A percentile compares a stretch with the other conserved stretches of the same genome.
Conservation (phyloP, 2,329 filamentous ascomycete genomes). For the Pyrenochaeta sp. region DNA sequence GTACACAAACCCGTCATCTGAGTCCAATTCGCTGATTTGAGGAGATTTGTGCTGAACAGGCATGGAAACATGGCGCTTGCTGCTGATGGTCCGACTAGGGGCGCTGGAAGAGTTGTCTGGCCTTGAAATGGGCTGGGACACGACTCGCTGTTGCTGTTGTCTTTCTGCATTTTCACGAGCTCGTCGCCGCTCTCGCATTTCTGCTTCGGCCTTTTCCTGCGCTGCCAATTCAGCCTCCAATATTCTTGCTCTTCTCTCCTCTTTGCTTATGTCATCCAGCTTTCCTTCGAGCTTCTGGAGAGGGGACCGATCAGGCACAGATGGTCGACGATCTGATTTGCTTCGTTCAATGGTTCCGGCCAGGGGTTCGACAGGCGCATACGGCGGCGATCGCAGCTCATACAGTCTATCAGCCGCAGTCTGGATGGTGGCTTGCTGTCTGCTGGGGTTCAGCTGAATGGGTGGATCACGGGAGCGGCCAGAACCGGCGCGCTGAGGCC, state of each 20-base stretch:
- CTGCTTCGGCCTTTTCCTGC: slow-evolving; percentile 65
- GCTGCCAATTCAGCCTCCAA: slow-evolving; percentile 80
- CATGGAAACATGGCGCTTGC: slow-evolving; percentile 44
- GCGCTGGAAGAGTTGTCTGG: slow-evolving; percentile 14
- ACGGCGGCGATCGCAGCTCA: slow-evolving; percentile 41
- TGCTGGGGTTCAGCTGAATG: slow-evolving; percentile 43
- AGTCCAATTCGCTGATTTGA: slow-evolving; percentile 34
- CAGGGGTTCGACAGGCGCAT: slow-evolving; percentile 37
- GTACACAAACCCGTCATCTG: slow-evolving; percentile 35
- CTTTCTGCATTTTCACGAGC: slow-evolving; percentile 39
- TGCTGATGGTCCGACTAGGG: slow-evolving; percentile 25
- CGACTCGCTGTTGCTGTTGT: slow-evolving; percentile 38
- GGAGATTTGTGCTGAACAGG: slow-evolving; percentile 34
- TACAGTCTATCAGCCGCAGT: slow-evolving; percentile 40
- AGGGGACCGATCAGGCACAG: slow-evolving; percentile 85
- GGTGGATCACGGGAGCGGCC: slow-evolving; percentile 40
- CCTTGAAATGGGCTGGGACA: slow-evolving; percentile 34
- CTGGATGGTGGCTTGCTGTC: slow-evolving; percentile 44
- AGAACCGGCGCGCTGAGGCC: slow-evolving; percentile 34
- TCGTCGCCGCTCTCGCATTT: slow-evolving; percentile 41
- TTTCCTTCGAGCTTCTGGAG: slow-evolving; percentile 92
- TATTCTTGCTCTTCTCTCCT: slow-evolving; percentile 87
- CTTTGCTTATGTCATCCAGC: slow-evolving; percentile 91
- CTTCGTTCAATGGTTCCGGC: slow-evolving; percentile 36
- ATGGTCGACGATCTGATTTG: slow-evolving; percentile 50